A percentile compares a stretch with the other conserved stretches of the same genome.
Evolutionary conservation across 331 rosid species (phyloP).

Genomic region (Spiraea crenata): DNA sequence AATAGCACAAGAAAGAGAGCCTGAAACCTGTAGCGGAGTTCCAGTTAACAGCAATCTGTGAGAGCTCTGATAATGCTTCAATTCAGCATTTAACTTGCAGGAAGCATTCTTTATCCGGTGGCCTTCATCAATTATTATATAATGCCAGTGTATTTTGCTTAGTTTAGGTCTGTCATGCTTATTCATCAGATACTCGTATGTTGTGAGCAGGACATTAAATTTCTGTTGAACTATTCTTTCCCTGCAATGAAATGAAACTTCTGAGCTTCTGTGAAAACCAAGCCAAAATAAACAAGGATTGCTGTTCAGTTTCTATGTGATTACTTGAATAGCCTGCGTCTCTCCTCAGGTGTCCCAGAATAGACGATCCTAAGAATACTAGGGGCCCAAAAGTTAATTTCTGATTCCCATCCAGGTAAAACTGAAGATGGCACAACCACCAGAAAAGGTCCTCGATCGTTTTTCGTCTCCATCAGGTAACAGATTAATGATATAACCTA

Average conservation of each 20-base stretch:
- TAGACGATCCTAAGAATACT: slow-evolving; percentile 70
- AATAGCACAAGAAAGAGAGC: slow-evolving; percentile 21
- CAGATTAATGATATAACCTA: slow-evolving; percentile 96
- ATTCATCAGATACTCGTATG: slow-evolving; percentile 98
- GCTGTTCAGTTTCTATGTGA: slow-evolving; percentile 15
- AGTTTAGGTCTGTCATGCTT: slow-evolving; percentile 99
- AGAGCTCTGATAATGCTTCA: slow-evolving; percentile 92
- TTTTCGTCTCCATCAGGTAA: slow-evolving; percentile 96
- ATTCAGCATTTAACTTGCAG: slow-evolving; percentile 95
- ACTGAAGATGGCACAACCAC: slow-evolving; percentile 99
- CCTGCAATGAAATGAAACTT: slow-evolving; percentile 52
- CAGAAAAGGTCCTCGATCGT: slow-evolving; percentile 97
- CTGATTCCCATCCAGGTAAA: slow-evolving; percentile 98
- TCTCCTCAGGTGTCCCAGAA: slow-evolving; percentile 94
- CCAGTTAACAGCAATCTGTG: slow-evolving; percentile 98
- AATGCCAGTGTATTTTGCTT: slow-evolving; percentile 95
- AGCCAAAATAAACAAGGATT: slow-evolving; percentile 8
- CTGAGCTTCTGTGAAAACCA: slow-evolving; percentile 21
- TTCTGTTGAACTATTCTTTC: slow-evolving; percentile 90
- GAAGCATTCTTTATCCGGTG: slow-evolving; percentile 99
- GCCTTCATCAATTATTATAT: slow-evolving; percentile 96
- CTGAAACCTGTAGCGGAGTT: slow-evolving; percentile 88
- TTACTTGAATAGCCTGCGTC: slow-evolving; percentile 95
- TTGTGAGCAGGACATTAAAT: slow-evolving; percentile 94
- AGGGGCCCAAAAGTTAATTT: slow-evolving; percentile 96